These are phyloP conservation scores for Pestalotiopsis fici DNA, from an alignment of 2,329 filamentous ascomycete genomes.

Conservation along the genomic window DNA sequence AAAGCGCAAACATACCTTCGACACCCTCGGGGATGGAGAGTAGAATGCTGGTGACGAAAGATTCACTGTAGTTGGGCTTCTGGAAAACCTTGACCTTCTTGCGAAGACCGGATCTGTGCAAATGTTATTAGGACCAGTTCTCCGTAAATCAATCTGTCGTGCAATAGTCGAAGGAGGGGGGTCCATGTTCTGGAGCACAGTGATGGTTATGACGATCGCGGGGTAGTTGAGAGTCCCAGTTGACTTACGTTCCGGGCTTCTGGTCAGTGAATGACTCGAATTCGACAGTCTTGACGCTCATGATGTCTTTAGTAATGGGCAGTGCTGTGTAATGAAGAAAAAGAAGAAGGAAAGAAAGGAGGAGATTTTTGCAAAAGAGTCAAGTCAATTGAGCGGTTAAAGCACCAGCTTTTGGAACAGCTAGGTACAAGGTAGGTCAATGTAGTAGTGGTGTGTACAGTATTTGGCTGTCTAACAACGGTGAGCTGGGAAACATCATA, in stretches of 20 bases:
- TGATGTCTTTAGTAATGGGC: slow-evolving; percentile 39
- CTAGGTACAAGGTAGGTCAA: neutral
- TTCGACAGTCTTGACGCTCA: slow-evolving; percentile 76
- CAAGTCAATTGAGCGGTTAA: neutral
- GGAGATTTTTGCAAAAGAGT: neutral
- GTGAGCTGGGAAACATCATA: neutral
- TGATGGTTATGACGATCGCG: slow-evolving; percentile 22
- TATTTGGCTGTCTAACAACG: neutral
- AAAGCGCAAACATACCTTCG: slow-evolving; percentile 54
- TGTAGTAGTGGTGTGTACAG: neutral
- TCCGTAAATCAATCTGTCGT: neutral
- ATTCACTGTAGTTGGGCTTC: slow-evolving; percentile 91
- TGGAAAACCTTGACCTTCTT: slow-evolving; percentile 99
- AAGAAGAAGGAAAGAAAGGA: neutral
- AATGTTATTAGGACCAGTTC: neutral
- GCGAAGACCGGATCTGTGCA: slow-evolving; percentile 84
- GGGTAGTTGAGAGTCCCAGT: slow-evolving; percentile 30
- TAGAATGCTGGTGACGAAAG: slow-evolving; percentile 91
- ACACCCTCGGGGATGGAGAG: slow-evolving; percentile 95
- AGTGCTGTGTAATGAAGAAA: slow-evolving; percentile 5
- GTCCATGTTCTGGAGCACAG: neutral
- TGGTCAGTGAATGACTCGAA: slow-evolving; percentile 90
- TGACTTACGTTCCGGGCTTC: slow-evolving; percentile 96
- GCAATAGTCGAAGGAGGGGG: neutral
- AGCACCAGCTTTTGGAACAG: neutral